These are phyloP conservation scores for Saccharum officinarum DNA, from an alignment of 176 grass and related monocot genomes.

Conservation along the genomic window DNA sequence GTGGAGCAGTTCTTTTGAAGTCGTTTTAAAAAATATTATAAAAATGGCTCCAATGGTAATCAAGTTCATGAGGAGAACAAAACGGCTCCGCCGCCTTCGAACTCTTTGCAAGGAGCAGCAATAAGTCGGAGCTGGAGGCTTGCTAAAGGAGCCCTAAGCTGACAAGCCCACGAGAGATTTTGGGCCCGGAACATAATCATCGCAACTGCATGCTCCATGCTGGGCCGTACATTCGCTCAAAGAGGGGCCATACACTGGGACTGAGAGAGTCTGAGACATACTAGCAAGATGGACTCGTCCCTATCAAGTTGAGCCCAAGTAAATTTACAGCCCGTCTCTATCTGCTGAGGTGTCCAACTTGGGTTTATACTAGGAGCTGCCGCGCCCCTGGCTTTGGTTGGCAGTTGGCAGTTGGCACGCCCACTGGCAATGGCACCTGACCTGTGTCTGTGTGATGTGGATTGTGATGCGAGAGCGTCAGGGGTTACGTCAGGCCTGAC, in stretches of 20 bases:
- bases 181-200: background rate
- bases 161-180: background rate
- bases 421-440: background rate
- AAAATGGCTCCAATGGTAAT: no score
- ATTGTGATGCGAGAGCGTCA: background rate
- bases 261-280: no score
- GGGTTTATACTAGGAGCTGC: background rate
- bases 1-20: no score
- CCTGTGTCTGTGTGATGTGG: no score
- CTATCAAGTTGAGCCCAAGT: background rate
- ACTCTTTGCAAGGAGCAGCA: no score
- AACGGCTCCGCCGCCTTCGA: no score
- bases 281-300: background rate
- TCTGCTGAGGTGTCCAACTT: background rate
- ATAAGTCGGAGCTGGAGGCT: no score
- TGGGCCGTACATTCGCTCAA: background rate
- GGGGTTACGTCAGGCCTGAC: conserved; percentile 20
- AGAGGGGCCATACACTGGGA: no score
- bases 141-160: background rate
- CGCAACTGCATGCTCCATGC: background rate
- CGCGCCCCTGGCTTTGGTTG: background rate
- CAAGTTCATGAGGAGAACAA: no score
- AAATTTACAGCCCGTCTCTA: background rate
- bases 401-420: background rate
- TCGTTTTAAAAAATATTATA: no score